A percentile compares a stretch with the other conserved stretches of the same genome.
phyloP scores from a whole-genome alignment of 495 filamentous ascomycete genomes.

The Penicillium pulvis region DNA sequence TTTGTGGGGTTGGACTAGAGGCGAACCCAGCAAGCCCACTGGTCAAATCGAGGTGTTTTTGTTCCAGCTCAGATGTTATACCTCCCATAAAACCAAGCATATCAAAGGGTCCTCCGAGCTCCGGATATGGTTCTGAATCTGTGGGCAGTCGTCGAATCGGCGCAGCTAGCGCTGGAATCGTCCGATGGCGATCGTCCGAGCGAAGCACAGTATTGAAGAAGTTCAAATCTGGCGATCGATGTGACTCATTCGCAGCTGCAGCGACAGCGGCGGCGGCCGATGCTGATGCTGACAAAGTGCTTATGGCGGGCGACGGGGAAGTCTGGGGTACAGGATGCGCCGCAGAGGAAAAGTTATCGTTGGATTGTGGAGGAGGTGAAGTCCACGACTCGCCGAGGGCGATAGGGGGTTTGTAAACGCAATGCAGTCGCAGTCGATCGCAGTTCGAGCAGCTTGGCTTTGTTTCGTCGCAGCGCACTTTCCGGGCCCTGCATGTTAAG shows the following conservation, averaged over 20 bases:
- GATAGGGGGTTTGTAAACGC: conserved; percentile 34
- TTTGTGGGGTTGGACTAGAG: conserved; percentile 17
- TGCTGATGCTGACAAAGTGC: conserved; percentile 5
- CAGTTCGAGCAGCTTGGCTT: conserved; percentile 45
- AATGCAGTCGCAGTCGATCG: conserved; percentile 39
- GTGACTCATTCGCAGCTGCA: conserved; percentile 9
- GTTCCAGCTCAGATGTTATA: conserved; percentile 42
- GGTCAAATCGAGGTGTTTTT: conserved; percentile 41
- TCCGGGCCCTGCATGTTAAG: conserved; percentile 47
- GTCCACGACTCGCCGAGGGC: conserved; percentile 11
- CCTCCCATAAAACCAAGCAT: conserved; percentile 46
- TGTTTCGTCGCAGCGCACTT: conserved; percentile 48
- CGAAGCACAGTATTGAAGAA: conserved; percentile 40
- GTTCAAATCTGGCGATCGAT: conserved; percentile 29
- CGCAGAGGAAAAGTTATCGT: conserved; percentile 7
- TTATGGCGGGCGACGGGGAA: conserved; percentile 18
- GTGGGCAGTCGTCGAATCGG: conserved; percentile 15
- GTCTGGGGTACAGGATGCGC: conserved; percentile 16
- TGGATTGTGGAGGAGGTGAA: conserved; percentile 16
- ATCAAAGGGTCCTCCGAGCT: conserved; percentile 33
- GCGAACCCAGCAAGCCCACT: conserved; percentile 27
- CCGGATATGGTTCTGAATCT: conserved; percentile 20
- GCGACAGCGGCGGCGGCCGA: conserved; percentile 13
- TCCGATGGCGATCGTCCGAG: conserved; percentile 26
- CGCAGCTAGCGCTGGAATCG: conserved; percentile 16